phyloP scores from a whole-genome alignment of 2,329 filamentous ascomycete genomes.

The Exophiala lecanii-corni region DNA sequence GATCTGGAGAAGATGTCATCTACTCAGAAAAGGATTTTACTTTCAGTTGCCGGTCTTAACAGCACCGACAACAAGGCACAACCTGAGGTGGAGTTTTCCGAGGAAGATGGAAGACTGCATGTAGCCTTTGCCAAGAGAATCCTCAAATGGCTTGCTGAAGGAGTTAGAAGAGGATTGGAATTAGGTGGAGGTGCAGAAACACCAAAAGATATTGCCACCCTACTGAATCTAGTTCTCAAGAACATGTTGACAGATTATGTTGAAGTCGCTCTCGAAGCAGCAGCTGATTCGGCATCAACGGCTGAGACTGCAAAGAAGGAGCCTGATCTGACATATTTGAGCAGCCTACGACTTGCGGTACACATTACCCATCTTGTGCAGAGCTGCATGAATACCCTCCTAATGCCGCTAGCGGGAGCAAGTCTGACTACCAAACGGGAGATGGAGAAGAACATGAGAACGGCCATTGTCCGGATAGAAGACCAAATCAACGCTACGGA shows the following conservation, averaged over 20 bases:
- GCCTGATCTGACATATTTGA: constrained; percentile 81
- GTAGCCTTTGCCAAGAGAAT: constrained; percentile 91
- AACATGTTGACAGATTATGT: constrained; percentile 82
- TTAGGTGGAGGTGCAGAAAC: constrained; percentile 84
- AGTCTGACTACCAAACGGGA: constrained; percentile 86
- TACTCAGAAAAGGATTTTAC: constrained; percentile 84
- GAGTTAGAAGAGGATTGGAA: constrained; percentile 84
- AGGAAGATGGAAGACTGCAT: constrained; percentile 80
- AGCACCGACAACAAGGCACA: constrained; percentile 62
- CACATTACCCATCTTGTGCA: constrained; percentile 91
- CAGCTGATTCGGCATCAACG: constrained; percentile 67
- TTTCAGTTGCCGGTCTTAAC: constrained; percentile 77
- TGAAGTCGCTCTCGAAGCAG: constrained; percentile 61
- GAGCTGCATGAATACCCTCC: constrained; percentile 82
- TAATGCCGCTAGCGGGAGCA: constrained; percentile 81
- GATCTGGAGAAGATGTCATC: constrained; percentile 83
- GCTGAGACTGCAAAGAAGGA: constrained; percentile 78
- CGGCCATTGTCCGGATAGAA: constrained; percentile 73
- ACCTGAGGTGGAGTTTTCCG: constrained; percentile 83
- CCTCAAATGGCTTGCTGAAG: constrained; percentile 95
- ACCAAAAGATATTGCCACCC: constrained; percentile 83
- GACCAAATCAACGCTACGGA: constrained; percentile 72
- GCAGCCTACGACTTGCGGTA: constrained; percentile 72
- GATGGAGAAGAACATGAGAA: constrained; percentile 77
- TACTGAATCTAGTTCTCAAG: constrained; percentile 76